phyloP scores from a whole-genome alignment of 306 rosid genomes.

The Quercus parvula region DNA sequence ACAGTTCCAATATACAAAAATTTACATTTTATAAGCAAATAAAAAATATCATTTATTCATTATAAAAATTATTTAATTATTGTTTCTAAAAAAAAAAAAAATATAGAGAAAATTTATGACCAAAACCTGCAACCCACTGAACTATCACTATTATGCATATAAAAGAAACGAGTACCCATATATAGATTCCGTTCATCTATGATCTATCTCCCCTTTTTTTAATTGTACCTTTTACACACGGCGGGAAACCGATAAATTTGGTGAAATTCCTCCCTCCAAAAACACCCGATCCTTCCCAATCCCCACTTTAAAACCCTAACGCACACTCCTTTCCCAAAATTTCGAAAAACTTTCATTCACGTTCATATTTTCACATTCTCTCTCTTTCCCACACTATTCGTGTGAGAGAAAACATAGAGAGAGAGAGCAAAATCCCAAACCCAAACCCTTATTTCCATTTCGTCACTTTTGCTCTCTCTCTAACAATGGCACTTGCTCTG shows the following conservation, averaged over 20 bases:
- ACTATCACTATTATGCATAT: too few relatives aligned
- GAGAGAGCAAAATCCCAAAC: not conserved
- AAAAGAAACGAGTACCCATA: too few relatives aligned
- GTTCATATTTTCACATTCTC: not conserved
- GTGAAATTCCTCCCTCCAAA: not conserved
- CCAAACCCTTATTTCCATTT: not conserved
- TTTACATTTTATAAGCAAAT: too few relatives aligned
- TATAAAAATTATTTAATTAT: too few relatives aligned
- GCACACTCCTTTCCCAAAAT: not conserved
- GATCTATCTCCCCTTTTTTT: not conserved
- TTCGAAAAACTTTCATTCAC: not conserved
- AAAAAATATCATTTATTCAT: too few relatives aligned
- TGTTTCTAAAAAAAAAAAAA: too few relatives aligned
- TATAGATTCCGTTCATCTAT: too few relatives aligned
- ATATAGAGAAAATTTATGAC: too few relatives aligned
- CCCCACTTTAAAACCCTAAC: not conserved
- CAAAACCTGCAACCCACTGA: too few relatives aligned
- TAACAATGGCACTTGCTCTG: conserved; percentile 47
- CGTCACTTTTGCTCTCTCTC: conserved; percentile 22
- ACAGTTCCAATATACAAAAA: too few relatives aligned
- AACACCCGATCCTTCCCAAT: too few relatives aligned
- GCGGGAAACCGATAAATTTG: conserved; percentile 6
- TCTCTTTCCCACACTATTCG: not conserved
- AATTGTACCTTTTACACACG: not conserved
- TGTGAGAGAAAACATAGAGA: not conserved